Evolutionary conservation across 371 early-diverging fungal species (phyloP).

Genomic region (Mortierella sp.): DNA sequence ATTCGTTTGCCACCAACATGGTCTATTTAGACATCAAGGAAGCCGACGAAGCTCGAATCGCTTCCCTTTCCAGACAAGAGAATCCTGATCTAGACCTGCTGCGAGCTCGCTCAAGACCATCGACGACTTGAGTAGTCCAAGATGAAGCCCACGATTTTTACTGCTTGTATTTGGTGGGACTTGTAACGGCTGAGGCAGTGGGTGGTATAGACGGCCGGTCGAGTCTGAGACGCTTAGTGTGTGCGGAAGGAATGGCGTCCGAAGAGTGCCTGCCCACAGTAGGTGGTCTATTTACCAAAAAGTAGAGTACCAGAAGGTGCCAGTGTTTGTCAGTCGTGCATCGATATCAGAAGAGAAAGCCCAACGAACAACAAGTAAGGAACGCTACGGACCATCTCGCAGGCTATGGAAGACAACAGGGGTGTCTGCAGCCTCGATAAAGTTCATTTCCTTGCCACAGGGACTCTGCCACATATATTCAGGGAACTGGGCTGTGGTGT

Average conservation of each 20-base stretch:
- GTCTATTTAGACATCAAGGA: no score
- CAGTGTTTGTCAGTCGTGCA: not conserved
- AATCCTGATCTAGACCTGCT: conserved; percentile 16
- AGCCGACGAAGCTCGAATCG: conserved; percentile 3
- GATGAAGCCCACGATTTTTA: not conserved
- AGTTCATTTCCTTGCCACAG: conserved; percentile 51
- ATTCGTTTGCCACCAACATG: no score
- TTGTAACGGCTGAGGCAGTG: conserved; percentile 16
- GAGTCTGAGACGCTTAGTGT: conserved; percentile 26
- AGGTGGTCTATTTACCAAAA: conserved; percentile 20
- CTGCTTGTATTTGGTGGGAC: not conserved
- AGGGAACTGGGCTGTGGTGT: conserved; percentile 3
- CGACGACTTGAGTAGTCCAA: conserved; percentile 44
- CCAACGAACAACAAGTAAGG: not conserved
- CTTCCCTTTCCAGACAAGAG: conserved; percentile 33
- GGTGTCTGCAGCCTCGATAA: conserved; percentile 50
- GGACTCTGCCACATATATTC: conserved; percentile 40
- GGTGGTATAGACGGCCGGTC: conserved; percentile 49
- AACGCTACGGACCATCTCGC: conserved; percentile 7
- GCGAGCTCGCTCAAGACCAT: conserved; percentile 43
- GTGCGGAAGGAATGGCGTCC: conserved; percentile 38
- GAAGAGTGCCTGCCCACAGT: conserved; percentile 43
- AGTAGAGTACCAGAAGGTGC: not conserved
- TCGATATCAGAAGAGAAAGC: not conserved
- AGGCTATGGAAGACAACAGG: conserved; percentile 43